phyloP scores from a whole-genome alignment of 805 yeast species.

The Saccharomycodes ludwigii region DNA sequence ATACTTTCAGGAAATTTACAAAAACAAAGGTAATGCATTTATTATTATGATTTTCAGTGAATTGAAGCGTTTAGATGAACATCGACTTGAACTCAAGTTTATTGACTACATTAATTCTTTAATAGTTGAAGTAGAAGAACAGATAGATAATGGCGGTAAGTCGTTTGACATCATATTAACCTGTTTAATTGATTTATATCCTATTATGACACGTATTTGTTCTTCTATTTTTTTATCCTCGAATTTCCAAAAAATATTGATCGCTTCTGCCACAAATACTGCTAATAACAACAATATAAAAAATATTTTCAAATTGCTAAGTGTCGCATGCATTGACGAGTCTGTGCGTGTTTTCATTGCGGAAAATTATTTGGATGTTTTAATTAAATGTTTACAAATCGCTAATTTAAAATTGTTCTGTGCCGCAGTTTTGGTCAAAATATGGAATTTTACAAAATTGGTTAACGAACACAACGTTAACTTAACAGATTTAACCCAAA shows the following conservation, averaged over 20 bases:
- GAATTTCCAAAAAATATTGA: slow-evolving; percentile 17
- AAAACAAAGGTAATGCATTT: slow-evolving; percentile 13
- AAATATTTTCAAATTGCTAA: slow-evolving; percentile 25
- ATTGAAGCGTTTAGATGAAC: slow-evolving; percentile 10
- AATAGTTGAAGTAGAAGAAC: slow-evolving; percentile 16
- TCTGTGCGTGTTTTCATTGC: slow-evolving; percentile 35
- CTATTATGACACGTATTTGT: slow-evolving; percentile 17
- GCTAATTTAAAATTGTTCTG: slow-evolving; percentile 24
- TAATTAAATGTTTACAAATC: slow-evolving; percentile 26
- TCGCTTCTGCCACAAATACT: slow-evolving; percentile 3
- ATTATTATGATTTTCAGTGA: slow-evolving; percentile 13
- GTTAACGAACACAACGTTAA: slow-evolving; percentile 17
- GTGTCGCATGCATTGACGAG: slow-evolving; percentile 40
- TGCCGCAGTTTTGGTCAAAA: slow-evolving; percentile 37
- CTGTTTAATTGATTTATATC: slow-evolving; percentile 17
- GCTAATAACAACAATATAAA: slow-evolving; percentile 9
- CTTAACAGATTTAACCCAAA: slow-evolving; percentile 22
- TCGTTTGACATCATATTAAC: slow-evolving; percentile 13
- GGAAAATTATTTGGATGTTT: slow-evolving; percentile 29
- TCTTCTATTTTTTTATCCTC: slow-evolving; percentile 19
- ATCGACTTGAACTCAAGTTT: slow-evolving; percentile 12
- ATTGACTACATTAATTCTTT: slow-evolving; percentile 12
- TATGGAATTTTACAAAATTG: slow-evolving; percentile 40
- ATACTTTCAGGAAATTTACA: no score
- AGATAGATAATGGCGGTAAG: slow-evolving; percentile 12